phyloP scores from a whole-genome alignment of 441 rosid genomes.

The Iberis amara region DNA sequence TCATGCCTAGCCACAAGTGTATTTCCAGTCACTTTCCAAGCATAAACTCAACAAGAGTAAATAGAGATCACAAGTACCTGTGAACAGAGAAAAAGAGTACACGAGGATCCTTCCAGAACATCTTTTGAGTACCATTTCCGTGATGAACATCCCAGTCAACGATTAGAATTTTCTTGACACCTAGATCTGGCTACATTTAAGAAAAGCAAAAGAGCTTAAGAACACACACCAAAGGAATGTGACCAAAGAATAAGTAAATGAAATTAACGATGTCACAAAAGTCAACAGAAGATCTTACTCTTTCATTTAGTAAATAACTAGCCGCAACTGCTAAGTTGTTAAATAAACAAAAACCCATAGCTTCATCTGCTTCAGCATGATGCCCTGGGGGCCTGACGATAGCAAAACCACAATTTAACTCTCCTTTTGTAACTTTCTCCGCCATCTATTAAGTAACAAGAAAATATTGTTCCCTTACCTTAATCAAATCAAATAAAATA shows the following conservation, averaged over 20 bases:
- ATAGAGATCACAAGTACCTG: slow-evolving; percentile 41
- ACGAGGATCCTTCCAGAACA: slow-evolving; percentile 87
- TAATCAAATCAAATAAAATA: too few species aligned
- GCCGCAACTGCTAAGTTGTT: slow-evolving; percentile 91
- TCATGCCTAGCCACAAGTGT: slow-evolving; percentile 63
- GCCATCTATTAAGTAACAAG: slow-evolving; percentile 42
- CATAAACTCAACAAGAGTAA: slow-evolving; percentile 1
- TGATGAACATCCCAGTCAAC: slow-evolving; percentile 99
- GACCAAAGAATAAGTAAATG: not conserved
- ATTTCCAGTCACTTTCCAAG: slow-evolving; percentile 11
- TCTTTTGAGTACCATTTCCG: slow-evolving; percentile 91
- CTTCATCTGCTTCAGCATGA: slow-evolving; percentile 81
- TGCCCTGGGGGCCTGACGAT: slow-evolving; percentile 95
- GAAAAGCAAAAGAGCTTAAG: not conserved
- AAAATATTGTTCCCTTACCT: too few species aligned
- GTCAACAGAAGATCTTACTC: slow-evolving; percentile 36
- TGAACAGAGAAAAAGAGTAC: slow-evolving; percentile 95
- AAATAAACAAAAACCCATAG: slow-evolving; percentile 91
- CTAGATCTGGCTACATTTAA: slow-evolving; percentile 54
- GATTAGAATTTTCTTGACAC: slow-evolving; percentile 70
- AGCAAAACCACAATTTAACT: slow-evolving; percentile 70
- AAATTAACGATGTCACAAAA: not conserved
- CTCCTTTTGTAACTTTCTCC: slow-evolving; percentile 78
- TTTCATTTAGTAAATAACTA: slow-evolving; percentile 57
- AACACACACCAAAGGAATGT: slow-evolving; percentile 3